Base-by-base conservation (phyloP, 2,329 filamentous ascomycete genomes). In the Penicillium nordicum region DNA sequence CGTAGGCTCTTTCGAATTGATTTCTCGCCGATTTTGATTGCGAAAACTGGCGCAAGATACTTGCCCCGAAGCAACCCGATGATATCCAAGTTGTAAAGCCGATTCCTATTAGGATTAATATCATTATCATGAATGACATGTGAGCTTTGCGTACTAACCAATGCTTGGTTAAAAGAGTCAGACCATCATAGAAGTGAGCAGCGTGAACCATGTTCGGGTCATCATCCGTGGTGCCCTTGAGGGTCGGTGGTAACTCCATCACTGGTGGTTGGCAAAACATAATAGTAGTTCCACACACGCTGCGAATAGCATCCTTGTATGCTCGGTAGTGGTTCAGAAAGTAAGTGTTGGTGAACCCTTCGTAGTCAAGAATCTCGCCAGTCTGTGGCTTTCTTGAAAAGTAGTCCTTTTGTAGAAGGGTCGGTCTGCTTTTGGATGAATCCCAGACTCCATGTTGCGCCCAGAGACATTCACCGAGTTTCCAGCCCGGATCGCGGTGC, bases 361-460 rank as follows among this genome's bases (percentile, higher is more conserved):
- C 85, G 64, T 95, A 94, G 73, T 93, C 84, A 53, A 97, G 81
- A 4, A 76, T 78, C 58, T 89, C 83, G 4, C 89, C 90, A 1
- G 87, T 92, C 14, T 78, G 80, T 0, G 92, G 92, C 59, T 89
- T 85, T 65, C 87, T 89, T 9, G 85, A 82, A 68, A 99, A 99
- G 73, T 97, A 97, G 70, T 96, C 86, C 66, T 93, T 95, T 63
- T 84, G 85, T 55, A 96, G 74, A 4, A 99, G 77, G 0, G 83
- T 84, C 69, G 97, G 91, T 2, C 83, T 88, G 5, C 27, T 21
- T 44, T 30, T 18, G 5, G 79, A 77, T 6, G 88, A 86, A 69
- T 99, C 91, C 94, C 94, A 99, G 5, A 99, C 85, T 1, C 92
- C 93, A 72, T 99, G 92, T 69, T 97, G 93, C 3, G 94, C 93